Evolutionary conservation across 768 basidiomycete species (phyloP), one percentile per base, ranked within the genome.

Genomic region (Russula griseocarnosa): DNA sequence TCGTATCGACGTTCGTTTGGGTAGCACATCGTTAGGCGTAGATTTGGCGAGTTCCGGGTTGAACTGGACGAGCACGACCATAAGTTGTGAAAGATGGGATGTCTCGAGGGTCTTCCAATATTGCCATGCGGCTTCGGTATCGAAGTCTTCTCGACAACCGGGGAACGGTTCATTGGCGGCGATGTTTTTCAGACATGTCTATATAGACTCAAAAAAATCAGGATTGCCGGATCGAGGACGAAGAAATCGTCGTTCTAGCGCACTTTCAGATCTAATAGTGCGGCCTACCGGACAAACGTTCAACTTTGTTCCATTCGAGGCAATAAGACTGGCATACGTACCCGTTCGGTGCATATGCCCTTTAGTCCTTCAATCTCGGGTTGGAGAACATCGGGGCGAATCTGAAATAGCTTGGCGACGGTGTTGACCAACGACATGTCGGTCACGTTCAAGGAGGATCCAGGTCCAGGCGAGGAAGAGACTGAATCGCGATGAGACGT

Each of bases 111-210:
- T 83, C 55, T 84, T 82, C 92, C 94, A 98, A 38, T 89, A 81
- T 36, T 85, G 82, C 85, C 90, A 98, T 0, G 90, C 91, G 2
- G 84, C 83, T 6, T 93, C 90, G 59, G 74, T 86, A 38, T 86
- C 83, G 71, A 98, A 98, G 73, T 98, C 94, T 66, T 92, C 87
- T 67, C 89, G 81, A 56, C 87, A 83, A 22, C 90, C 92, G 1
- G 94, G 94, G 71, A 95, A 95, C 1, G 88, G 77, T 14, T 82
- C 80, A 28, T 92, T 89, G 16, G 89, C 87, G 59, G 88, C 91
- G 71, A 98, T 89, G 67, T 93, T 91, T 78, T 96, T 96, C 59
- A 98, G 78, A 72, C 90, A 94, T 40, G 89, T 90, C 90, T 94
- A 60, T 20, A 50, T 44, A 70, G 5, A 71, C 26, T 36, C 53